Evolutionary conservation across 805 yeast genomes (phyloP).

Genomic region (Candida ovalis): DNA sequence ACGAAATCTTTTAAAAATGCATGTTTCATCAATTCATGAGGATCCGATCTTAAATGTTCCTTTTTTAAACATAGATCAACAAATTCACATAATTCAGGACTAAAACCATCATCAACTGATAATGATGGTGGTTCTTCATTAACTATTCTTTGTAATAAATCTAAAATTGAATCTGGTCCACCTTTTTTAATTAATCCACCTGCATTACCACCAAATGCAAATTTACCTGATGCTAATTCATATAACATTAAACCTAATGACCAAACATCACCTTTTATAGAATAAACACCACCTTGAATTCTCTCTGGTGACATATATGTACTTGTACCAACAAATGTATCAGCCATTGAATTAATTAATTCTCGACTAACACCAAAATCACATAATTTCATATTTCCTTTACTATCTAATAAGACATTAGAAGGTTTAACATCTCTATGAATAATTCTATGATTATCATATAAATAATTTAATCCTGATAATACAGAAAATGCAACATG

Average conservation of each 20-base stretch:
- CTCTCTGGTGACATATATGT: constrained; percentile 98
- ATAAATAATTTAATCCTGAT: constrained; percentile 76
- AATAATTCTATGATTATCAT: constrained; percentile 79
- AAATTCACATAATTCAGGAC: constrained; percentile 55
- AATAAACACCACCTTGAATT: constrained; percentile 89
- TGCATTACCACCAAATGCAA: constrained; percentile 66
- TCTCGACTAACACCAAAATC: constrained; percentile 97
- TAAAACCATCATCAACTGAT: constrained; percentile 40
- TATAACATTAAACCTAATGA: constrained; percentile 87
- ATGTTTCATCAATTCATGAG: constrained; percentile 58
- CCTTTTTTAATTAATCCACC: constrained; percentile 20
- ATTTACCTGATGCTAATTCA: constrained; percentile 81
- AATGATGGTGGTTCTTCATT: constrained; percentile 86
- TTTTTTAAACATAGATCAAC: constrained; percentile 71
- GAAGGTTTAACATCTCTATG: constrained; percentile 97
- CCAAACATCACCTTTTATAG: constrained; percentile 98
- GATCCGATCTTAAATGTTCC: constrained; percentile 71
- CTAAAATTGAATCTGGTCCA: constrained; percentile 82
- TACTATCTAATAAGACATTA: constrained; percentile 81
- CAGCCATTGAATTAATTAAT: constrained; percentile 89
- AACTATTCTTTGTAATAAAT: constrained; percentile 86
- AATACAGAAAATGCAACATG: constrained; percentile 74
- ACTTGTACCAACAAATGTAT: constrained; percentile 97
- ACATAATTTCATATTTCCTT: constrained; percentile 86
- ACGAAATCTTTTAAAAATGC: constrained; percentile 28